Evolutionary conservation across 768 basidiomycete genomes (phyloP).

Genomic region (Candolleomyces eurysporus): DNA sequence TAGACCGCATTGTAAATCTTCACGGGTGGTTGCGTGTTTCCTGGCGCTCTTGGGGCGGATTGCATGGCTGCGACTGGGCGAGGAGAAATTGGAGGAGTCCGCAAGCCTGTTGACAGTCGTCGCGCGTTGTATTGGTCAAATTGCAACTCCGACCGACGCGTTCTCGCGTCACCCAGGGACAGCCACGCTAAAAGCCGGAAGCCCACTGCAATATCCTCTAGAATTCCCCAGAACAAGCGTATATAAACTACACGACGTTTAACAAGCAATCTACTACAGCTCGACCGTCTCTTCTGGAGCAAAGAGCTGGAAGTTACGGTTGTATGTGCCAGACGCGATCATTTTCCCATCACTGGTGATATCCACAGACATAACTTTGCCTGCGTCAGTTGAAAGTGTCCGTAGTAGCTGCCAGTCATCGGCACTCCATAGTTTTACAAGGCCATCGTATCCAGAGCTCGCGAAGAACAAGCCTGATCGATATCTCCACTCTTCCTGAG

Average conservation of each 20-base stretch:
- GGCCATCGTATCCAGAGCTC: slow-evolving; percentile 91
- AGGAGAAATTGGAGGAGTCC: neutral
- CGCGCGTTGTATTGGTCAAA: slow-evolving; percentile 3
- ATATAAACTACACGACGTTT: neutral
- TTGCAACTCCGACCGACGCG: slow-evolving; percentile 5
- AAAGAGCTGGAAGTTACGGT: slow-evolving; percentile 92
- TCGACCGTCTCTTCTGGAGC: slow-evolving; percentile 62
- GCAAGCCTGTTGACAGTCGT: slow-evolving; percentile 2
- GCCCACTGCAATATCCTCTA: neutral
- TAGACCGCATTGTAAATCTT: slow-evolving; percentile 95
- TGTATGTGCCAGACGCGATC: slow-evolving; percentile 89
- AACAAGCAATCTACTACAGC: slow-evolving; percentile 14
- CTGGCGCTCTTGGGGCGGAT: slow-evolving; percentile 41
- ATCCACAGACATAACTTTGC: slow-evolving; percentile 99
- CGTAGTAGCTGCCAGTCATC: slow-evolving; percentile 96
- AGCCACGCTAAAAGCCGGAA: neutral
- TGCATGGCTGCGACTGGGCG: slow-evolving; percentile 38
- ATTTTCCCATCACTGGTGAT: slow-evolving; percentile 79
- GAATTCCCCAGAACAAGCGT: neutral
- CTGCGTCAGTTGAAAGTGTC: slow-evolving; percentile 87
- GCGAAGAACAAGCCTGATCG: slow-evolving; percentile 91
- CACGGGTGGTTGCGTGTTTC: slow-evolving; percentile 52
- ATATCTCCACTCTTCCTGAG: slow-evolving; percentile 72
- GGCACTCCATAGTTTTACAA: slow-evolving; percentile 94
- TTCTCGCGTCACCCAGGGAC: slow-evolving; percentile 1